Evolutionary conservation across 2,329 filamentous ascomycete genomes (phyloP).

Genomic region (Aspergillus persii): DNA sequence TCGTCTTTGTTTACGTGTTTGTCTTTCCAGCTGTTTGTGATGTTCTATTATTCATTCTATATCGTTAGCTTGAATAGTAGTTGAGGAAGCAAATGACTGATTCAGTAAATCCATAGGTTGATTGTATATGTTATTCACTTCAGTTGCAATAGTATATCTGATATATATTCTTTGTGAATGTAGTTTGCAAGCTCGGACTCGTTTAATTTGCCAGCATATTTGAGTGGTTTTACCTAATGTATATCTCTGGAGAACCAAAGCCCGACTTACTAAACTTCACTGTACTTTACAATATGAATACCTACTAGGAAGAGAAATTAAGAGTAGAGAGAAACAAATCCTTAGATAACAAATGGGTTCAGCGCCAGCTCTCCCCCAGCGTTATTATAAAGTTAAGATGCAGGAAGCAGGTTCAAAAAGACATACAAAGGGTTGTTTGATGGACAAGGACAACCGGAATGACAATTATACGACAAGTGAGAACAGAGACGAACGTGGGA

Average conservation of each 20-base stretch:
- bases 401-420: not conserved
- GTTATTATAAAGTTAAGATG: conserved; percentile 9
- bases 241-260: too few species aligned
- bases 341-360: not conserved
- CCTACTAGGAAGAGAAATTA: not conserved
- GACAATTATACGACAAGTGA: conserved; percentile 14
- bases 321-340: not conserved
- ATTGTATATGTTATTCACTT: not conserved
- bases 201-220: too few species aligned
- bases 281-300: not conserved
- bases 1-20: conserved; percentile 22
- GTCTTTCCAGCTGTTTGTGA: conserved; percentile 3
- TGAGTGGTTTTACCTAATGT: too few species aligned
- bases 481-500: not conserved
- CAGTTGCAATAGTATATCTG: too few species aligned
- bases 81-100: conserved; percentile 24
- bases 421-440: conserved; percentile 13
- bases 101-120: not conserved
- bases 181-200: too few species aligned
- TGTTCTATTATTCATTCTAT: not conserved
- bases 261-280: too few species aligned
- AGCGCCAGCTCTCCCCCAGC: conserved; percentile 15
- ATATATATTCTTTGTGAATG: too few species aligned
- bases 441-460: conserved; percentile 5
- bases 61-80: conserved; percentile 21